Conservation (phyloP, 495 filamentous ascomycete genomes). For the Cairneyella variabilis region DNA sequence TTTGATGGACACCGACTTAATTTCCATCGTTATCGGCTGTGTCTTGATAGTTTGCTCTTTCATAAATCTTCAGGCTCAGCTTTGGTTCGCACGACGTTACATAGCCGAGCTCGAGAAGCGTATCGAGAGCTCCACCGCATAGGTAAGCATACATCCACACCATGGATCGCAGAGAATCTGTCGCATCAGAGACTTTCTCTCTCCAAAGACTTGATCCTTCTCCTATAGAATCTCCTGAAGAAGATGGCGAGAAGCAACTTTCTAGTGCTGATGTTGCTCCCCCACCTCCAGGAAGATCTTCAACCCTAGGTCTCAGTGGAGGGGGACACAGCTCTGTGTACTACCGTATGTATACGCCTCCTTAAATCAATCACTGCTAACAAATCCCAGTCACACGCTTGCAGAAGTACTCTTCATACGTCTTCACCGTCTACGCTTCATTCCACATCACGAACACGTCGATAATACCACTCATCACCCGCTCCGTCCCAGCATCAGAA, state of each 20-base stretch:
- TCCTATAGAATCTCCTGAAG: constrained; percentile 62
- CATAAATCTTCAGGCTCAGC: too few relatives aligned
- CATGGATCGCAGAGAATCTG: constrained; percentile 18
- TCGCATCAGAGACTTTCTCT: constrained; percentile 53
- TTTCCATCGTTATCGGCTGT: too few relatives aligned
- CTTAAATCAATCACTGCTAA: constrained; percentile 8
- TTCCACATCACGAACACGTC: constrained; percentile 81
- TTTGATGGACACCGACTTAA: too few relatives aligned
- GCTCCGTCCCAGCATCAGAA: constrained; percentile 50
- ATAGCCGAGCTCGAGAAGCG: too few relatives aligned
- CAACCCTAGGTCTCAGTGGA: constrained; percentile 52
- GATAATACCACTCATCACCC: constrained; percentile 60
- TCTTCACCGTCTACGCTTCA: constrained; percentile 71
- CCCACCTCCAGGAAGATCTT: constrained; percentile 9
- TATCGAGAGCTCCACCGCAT: background rate
- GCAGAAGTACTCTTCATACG: constrained; percentile 85
- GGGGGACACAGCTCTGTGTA: constrained; percentile 51
- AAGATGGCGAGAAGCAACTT: constrained; percentile 55
- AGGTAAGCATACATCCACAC: too few relatives aligned
- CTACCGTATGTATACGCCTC: constrained; percentile 54
- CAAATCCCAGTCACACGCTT: constrained; percentile 61
- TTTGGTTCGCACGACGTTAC: too few relatives aligned
- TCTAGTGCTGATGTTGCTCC: constrained; percentile 40
- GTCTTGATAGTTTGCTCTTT: too few relatives aligned
- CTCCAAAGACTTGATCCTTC: constrained; percentile 78